Evolutionary conservation across 2,329 filamentous ascomycete genomes (phyloP), one percentile per base, ranked within the genome.

Genomic region (Neonectria faginata): DNA sequence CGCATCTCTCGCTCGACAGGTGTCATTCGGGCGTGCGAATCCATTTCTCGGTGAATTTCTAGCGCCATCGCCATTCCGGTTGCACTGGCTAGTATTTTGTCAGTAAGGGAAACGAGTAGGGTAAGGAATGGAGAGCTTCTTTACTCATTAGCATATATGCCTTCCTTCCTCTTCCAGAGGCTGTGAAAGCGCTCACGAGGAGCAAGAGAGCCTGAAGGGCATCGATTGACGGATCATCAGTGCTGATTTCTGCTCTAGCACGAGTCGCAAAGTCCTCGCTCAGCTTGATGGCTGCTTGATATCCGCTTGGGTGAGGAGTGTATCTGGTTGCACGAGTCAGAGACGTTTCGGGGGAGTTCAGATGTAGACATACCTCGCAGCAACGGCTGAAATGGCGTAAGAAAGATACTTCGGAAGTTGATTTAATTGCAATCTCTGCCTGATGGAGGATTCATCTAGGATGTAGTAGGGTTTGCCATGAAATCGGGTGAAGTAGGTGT

Each of bases 381-480:
- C 86, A 53, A 91, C 83, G 16, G 88, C 88, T 69, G 85, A 90
- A 54, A 90, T 86, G 9, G 87, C 85, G 71, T 85, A 80, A 7
- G 85, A 76, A 45, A 89, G 78, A 69, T 85, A 87, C 25, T 74
- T 71, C 3, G 87, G 85, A 4, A 95, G 79, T 72, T 92, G 90
- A 53, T 89, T 89, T 10, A 89, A 79, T 70, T 92, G 90, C 67
- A 93, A 80, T 25, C 89, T 85, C 78, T 94, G 92, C 60, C 93
- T 86, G 10, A 92, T 89, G 0, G 86, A 88, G 0, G 89, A 83
- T 78, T 97, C 93, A 74, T 97, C 92, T 3, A 97, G 82, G 56
- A 97, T 90, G 73, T 92, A 89, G 70, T 91, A 96, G 1, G 93
- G 92, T 74, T 94, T 95, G 55, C 90, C 91, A 76, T 97, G 93